These are phyloP conservation scores for Rauvolfia tetraphylla DNA, from an alignment of 257 asterid genomes.

Conservation along the genomic window DNA sequence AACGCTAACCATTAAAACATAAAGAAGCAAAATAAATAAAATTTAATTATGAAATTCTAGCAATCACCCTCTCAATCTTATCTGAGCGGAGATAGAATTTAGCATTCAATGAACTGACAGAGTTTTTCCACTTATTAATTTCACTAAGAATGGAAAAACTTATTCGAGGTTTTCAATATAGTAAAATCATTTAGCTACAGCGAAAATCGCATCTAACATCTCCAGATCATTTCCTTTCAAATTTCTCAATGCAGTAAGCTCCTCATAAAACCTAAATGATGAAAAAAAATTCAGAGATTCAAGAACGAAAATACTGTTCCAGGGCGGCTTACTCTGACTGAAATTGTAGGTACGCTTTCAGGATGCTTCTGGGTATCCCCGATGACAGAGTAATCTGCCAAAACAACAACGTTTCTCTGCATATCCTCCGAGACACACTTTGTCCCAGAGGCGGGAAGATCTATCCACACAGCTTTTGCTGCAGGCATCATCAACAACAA, in stretches of 20 bases:
- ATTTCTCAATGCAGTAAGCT: not conserved
- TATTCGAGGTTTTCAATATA: no score
- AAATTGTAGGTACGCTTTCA: slow-evolving; percentile 44
- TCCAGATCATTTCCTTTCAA: not conserved
- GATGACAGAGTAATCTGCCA: slow-evolving; percentile 67
- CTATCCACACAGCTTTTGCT: slow-evolving; percentile 68
- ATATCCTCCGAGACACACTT: slow-evolving; percentile 82
- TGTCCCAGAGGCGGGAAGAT: slow-evolving; percentile 59
- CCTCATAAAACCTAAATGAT: not conserved
- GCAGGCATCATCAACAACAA: slow-evolving; percentile 35
- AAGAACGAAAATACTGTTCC: not conserved
- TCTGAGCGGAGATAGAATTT: not conserved
- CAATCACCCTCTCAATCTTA: not conserved
- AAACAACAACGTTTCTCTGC: slow-evolving; percentile 63
- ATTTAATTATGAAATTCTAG: not conserved
- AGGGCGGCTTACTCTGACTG: slow-evolving; percentile 53
- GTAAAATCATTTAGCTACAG: not conserved
- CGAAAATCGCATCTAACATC: not conserved
- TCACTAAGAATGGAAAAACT: not conserved
- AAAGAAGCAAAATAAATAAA: not conserved
- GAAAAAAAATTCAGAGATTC: not conserved
- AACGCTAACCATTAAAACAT: not conserved
- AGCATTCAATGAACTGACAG: not conserved
- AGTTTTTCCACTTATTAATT: no score
- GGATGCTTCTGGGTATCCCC: slow-evolving; percentile 41